Evolutionary conservation across 2,329 filamentous ascomycete genomes (phyloP), one percentile per base, ranked within the genome.

Genomic region (Pyricularia grisea): DNA sequence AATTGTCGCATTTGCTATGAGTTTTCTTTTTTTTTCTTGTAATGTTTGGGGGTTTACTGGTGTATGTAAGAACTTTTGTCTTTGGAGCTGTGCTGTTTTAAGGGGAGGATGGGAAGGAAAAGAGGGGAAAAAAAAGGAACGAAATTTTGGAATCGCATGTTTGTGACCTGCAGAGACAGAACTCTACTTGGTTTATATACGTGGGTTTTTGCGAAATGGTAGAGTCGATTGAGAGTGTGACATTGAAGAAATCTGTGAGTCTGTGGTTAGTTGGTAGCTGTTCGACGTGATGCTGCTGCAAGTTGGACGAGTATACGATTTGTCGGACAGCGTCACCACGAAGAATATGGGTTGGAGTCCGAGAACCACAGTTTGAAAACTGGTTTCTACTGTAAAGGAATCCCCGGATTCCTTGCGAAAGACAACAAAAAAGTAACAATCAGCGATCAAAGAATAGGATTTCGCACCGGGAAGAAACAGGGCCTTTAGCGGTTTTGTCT

Each of bases 211-310:
- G 42, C 42, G 14, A 5, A 14, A 55, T 55, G 42, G 42, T 17
- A 55, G 42, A 55, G 42, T 55, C 20, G 42, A 55, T n/a, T n/a
- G 20, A 55, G 20, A 17, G n/a, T 20, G 42, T 55, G 42, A 55
- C 42, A n/a, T 55, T 55, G 17, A n/a, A n/a, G 4, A 9, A n/a
- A 7, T n/a, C 42, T 55, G 42, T 55, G 42, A 55, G 42, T 55
- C 42, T 55, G 42, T 55, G 42, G 42, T 55, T 55, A 55, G 42
- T 55, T 55, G 20, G 17, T 55, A 55, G 20, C 71, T 85, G 67
- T 81, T 83, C 68, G 87, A 89, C 74, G 85, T 87, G 81, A 77
- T 85, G n/a, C 87, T 88, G 23, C 87, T 88, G 85, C 84, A 82
- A 73, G 76, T 67, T 36, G 31, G 31, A 11, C 31, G 36, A 58